Base-by-base conservation (phyloP, 2,329 filamentous ascomycete species). In the Tolypocladium capitatum region DNA sequence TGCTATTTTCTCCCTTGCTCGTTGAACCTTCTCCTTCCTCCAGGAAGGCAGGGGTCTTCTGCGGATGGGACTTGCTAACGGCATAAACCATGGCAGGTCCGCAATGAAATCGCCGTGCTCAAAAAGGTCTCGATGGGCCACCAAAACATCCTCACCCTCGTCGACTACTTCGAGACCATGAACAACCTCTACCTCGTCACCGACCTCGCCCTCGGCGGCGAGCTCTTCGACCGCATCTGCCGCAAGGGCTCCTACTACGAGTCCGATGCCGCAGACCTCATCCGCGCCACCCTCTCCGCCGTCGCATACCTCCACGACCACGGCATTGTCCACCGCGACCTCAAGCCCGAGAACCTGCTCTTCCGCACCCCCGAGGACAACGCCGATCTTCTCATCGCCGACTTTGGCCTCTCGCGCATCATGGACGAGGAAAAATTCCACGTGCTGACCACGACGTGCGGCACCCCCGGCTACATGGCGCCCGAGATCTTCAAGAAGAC, bases 381-480 rank as follows among this genome's bases (percentile, higher is more conserved):
- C 60, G 89, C 92, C 43, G 92, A 98, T 67, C 76, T 98, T 30
- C 73, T 98, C 49, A 98, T 98, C 63, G 92, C 92, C 52, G 92
- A 98, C 64, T 98, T 98, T 66, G 92, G 92, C 10, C 73, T 98
- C 45, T 92, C 85, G 27, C 81, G 92, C 49, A 96, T 98, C 68
- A 97, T 98, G 91, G 92, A 98, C 62, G 92, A 97, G 68, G 89
- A 96, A 67, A 87, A 95, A 63, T 97, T 97, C 67, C 92, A 97
- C 63, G 91, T 97, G 30, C 72, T 98, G 52, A 98, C 92, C 11
- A 98, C 92, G 0, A 98, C 92, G 1, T 98, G 92, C 64, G 92
- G 92, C 50, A 98, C 92, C 1, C 92, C 92, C 4, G 92, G 92
- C 44, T 98, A 98, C 68, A 98, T 98, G 92, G 92, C 92, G 2